Percentiles rank a stretch among this genome's conserved stretches.
Conservation (phyloP, 2,329 filamentous ascomycete genomes). For the Fusarium guadeloupense region DNA sequence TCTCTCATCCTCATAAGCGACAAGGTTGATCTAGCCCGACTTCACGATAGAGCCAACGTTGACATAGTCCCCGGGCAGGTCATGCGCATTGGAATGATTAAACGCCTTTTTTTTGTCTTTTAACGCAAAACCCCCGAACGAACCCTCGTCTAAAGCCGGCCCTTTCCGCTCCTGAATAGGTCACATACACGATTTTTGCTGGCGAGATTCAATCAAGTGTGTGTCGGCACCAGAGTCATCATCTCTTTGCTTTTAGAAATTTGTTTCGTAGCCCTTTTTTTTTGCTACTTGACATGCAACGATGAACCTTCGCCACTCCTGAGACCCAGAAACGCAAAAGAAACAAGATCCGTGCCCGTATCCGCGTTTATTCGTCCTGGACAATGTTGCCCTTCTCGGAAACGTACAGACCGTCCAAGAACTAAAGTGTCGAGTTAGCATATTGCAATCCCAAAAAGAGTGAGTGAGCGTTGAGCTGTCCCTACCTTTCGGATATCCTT, state of each 20-base stretch:
- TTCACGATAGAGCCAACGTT: conserved; percentile 16
- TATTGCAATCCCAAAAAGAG: neutral
- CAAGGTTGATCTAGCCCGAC: neutral
- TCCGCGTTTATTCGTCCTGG: conserved; percentile 71
- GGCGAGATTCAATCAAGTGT: conserved; percentile 28
- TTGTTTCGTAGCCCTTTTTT: conserved; percentile 55
- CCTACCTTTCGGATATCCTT: conserved; percentile 99
- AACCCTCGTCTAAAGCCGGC: conserved; percentile 37
- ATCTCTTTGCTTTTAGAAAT: conserved; percentile 52
- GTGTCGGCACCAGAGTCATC: conserved; percentile 44
- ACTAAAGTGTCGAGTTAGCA: conserved; percentile 62
- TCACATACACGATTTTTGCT: conserved; percentile 29
- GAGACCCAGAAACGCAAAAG: conserved; percentile 69
- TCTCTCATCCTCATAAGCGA: neutral
- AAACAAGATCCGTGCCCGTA: conserved; percentile 55
- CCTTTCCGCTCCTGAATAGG: conserved; percentile 31
- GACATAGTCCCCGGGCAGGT: conserved; percentile 19
- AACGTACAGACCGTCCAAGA: conserved; percentile 99
- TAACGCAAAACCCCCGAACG: conserved; percentile 24
- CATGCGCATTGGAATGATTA: conserved; percentile 26
- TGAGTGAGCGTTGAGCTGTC: neutral
- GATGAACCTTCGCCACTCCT: conserved; percentile 70
- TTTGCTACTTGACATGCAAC: conserved; percentile 69
- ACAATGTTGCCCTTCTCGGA: conserved; percentile 97
- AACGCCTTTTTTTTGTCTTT: conserved; percentile 32